Conservation (phyloP, 2,329 filamentous ascomycete species). For the Phyllosticta citriasiana region DNA sequence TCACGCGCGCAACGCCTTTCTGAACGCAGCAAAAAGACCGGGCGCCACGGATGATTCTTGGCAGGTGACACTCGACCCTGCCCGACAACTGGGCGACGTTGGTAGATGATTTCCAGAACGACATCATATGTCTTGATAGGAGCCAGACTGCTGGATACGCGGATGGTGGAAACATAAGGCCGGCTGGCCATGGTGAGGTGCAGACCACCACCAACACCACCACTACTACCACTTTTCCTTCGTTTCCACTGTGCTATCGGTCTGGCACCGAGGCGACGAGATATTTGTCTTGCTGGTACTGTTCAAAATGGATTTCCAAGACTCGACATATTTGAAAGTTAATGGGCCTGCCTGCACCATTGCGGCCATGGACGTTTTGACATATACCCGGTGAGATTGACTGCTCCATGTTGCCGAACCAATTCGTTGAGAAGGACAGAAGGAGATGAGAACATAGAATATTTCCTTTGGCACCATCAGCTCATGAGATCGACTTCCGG, state of each 20-base stretch:
- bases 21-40: neutral
- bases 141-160: neutral
- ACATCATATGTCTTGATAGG: neutral
- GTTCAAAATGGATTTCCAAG: neutral
- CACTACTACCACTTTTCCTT: neutral
- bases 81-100: neutral
- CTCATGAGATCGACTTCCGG: neutral
- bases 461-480: neutral
- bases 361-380: neutral
- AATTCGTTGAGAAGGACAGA: neutral
- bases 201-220: neutral
- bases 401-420: too few relatives aligned
- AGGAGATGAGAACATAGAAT: neutral
- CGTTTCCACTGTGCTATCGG: neutral
- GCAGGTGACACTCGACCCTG: neutral
- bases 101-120: neutral
- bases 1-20: neutral
- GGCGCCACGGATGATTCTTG: neutral
- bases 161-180: neutral
- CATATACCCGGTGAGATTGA: neutral
- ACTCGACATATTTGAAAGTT: neutral
- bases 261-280: neutral
- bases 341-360: neutral
- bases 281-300: neutral
- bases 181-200: neutral